Conservation (phyloP, 148 eudicot genomes). For the Camellia granthamiana region DNA sequence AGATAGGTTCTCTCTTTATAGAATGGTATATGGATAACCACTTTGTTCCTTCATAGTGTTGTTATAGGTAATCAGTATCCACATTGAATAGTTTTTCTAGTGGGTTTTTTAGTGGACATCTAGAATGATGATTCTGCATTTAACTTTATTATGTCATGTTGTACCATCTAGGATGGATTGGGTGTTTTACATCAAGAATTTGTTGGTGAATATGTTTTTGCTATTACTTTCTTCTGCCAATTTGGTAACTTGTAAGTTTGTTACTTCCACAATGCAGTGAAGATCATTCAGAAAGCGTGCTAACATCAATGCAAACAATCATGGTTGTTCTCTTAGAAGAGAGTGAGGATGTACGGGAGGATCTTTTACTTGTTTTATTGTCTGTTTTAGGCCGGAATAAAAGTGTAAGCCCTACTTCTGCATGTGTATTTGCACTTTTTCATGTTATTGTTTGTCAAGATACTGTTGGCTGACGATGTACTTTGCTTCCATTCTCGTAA, state of each 20-base stretch:
- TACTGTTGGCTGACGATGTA: neutral
- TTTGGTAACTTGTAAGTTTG: neutral
- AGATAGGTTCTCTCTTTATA: neutral
- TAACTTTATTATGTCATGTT: neutral
- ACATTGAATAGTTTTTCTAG: neutral
- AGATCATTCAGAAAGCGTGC: constrained; percentile 80
- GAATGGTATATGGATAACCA: neutral
- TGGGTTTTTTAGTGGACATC: neutral
- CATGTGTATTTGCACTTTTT: constrained; percentile 6
- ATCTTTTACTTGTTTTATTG: constrained; percentile 61
- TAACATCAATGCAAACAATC: constrained; percentile 72
- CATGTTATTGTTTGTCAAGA: neutral
- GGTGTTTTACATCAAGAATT: neutral
- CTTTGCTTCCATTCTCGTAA: neutral
- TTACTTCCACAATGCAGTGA: constrained; percentile 54
- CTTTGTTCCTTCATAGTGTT: neutral
- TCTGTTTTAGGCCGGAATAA: constrained; percentile 72
- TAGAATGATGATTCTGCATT: neutral
- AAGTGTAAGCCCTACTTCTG: constrained; percentile 44
- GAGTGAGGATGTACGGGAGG: constrained; percentile 83
- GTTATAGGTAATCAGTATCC: neutral
- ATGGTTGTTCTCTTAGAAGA: constrained; percentile 89
- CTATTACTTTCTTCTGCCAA: neutral
- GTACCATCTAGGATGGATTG: neutral
- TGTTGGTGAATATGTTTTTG: neutral